phyloP scores from a whole-genome alignment of 805 yeast genomes.

The Starmerella stellata region DNA sequence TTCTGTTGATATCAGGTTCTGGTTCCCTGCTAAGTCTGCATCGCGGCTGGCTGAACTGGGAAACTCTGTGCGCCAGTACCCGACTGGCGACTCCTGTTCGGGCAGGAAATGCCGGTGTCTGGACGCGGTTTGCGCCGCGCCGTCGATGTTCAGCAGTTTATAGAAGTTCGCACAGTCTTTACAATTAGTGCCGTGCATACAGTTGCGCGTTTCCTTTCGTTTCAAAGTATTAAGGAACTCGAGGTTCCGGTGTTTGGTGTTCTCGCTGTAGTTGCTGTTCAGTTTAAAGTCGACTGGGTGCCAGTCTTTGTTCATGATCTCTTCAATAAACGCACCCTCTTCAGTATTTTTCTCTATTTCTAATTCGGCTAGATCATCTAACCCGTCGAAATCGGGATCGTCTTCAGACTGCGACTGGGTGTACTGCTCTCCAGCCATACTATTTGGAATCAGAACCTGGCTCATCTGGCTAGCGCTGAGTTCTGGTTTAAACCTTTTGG shows the following conservation, averaged over 20 bases:
- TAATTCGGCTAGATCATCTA: not conserved
- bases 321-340: not conserved
- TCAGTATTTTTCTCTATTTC: not conserved
- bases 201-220: not conserved
- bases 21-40: not conserved
- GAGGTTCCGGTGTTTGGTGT: not conserved
- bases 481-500: not conserved
- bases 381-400: not conserved
- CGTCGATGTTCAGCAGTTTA: not conserved
- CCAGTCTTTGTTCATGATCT: slow-evolving; percentile 4
- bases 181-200: slow-evolving; percentile 7
- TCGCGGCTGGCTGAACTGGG: slow-evolving; percentile 5
- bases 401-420: not conserved
- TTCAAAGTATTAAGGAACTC: not conserved
- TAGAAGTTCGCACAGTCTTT: slow-evolving; percentile 2
- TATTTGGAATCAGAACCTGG: not conserved
- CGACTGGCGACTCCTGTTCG: slow-evolving; percentile 11
- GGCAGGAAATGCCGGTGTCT: slow-evolving; percentile 1
- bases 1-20: slow-evolving; percentile 1
- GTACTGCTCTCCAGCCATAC: not conserved
- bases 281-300: slow-evolving; percentile 10
- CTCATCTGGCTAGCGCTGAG: not conserved
- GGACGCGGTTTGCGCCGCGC: slow-evolving; percentile 1
- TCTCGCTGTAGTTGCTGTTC: slow-evolving; percentile 1
- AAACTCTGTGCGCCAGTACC: slow-evolving; percentile 12